A percentile compares a stretch with the other conserved stretches of the same genome.
These are phyloP conservation scores for Blumeriella jaapii DNA, from an alignment of 2,329 filamentous ascomycete species.

Conservation along the genomic window DNA sequence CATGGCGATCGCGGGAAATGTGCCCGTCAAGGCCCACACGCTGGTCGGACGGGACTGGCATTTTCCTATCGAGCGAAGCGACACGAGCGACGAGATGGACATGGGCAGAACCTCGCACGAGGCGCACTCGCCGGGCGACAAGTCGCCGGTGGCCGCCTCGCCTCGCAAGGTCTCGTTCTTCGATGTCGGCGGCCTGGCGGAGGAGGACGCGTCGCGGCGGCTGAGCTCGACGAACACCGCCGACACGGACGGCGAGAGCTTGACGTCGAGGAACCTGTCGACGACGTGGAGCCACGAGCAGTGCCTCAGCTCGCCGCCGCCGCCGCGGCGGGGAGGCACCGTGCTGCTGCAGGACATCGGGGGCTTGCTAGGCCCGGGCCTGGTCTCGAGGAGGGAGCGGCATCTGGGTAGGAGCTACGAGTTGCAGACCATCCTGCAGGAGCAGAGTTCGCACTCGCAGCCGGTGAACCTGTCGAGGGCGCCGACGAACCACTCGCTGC, in stretches of 20 bases:
- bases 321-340: conserved; percentile 42
- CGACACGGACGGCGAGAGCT: conserved; percentile 23
- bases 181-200: conserved; percentile 69
- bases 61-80: conserved; percentile 20
- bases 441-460: conserved; percentile 8
- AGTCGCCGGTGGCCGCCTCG: conserved; percentile 33
- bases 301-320: conserved; percentile 29
- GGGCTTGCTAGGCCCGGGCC: conserved; percentile 37
- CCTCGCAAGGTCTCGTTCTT: conserved; percentile 69
- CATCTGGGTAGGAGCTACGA: conserved; percentile 16
- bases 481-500: conserved; percentile 27
- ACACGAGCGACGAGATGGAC: conserved; percentile 32
- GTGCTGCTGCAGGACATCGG: conserved; percentile 48
- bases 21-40: conserved; percentile 16
- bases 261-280: conserved; percentile 12
- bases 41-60: conserved; percentile 20
- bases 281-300: conserved; percentile 16
- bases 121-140: conserved; percentile 15
- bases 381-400: conserved; percentile 8
- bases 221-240: conserved; percentile 18
- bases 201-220: conserved; percentile 32
- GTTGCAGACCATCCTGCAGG: conserved; percentile 21
- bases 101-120: conserved; percentile 26
- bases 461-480: conserved; percentile 16
- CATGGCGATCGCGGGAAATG: conserved; percentile 22